Evolutionary conservation across 1,139 yeast species (phyloP), one percentile per base, ranked within the genome.

Genomic region (Nakaseomyces bracarensis): DNA sequence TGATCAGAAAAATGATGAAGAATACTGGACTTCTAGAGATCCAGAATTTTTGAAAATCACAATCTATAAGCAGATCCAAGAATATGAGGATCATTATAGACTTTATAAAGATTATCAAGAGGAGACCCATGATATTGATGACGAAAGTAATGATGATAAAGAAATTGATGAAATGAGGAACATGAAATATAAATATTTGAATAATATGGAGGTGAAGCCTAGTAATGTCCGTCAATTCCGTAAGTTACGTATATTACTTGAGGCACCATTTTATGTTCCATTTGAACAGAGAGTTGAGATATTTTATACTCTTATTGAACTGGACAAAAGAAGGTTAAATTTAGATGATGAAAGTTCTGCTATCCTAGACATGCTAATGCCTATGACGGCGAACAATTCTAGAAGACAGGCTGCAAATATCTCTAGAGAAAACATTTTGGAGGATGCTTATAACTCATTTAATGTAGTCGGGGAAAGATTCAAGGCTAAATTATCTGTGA

Each of bases 231-330:
- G 6, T 43, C 55, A 2, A 49, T 50, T 53, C 34, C 50, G 60
- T 4, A 65, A 59, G 43, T 43, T 75, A 37, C 74, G 77, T 41
- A 66, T 87, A 1, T 68, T 85, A 33, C 69, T 74, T 2, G 72
- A 75, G 42, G 67, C 79, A 2, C 96, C 98, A 1, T 89, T 83
- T 57, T 81, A 86, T 63, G 69, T 89, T 16, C 77, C 85, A 0
- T 91, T 91, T 58, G 71, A 73, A 20, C 74, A 75, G 31, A 69
- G 98, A 41, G 95, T 86, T 0, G 71, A 70, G 43, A 69, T 85
- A 1, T 84, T 91, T 55, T 86, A 81, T 48, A 61, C 66, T n/a
- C 66, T 84, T 42, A 74, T 84, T 37, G 73, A 69, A 6, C 49
- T 66, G 8, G 93, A 83, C 53, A 65, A 65, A 38, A 58, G 60